These are phyloP conservation scores for Aspergillus fijiensis DNA, from an alignment of 2,329 filamentous ascomycete species.

Conservation along the genomic window DNA sequence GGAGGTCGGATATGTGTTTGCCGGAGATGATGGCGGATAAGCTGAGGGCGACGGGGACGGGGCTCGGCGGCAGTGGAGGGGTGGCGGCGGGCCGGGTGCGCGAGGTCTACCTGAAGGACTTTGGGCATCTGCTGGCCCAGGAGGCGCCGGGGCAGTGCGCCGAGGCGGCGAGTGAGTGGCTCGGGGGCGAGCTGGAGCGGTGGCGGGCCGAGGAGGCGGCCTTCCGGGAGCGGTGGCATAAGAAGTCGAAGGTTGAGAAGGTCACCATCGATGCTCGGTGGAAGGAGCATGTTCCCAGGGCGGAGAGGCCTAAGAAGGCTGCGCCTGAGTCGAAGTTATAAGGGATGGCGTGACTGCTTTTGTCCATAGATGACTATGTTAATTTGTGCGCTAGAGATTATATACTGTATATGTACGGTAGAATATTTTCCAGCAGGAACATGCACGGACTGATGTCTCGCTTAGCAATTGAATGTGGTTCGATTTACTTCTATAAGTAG, in stretches of 20 bases:
- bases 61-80: conserved; percentile 47
- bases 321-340: conserved; percentile 29
- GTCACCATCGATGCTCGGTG: conserved; percentile 57
- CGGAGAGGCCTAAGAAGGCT: conserved; percentile 29
- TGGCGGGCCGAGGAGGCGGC: conserved; percentile 59
- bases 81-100: conserved; percentile 68
- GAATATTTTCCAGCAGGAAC: neutral
- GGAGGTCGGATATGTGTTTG: conserved; percentile 42
- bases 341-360: neutral
- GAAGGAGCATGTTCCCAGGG: conserved; percentile 41
- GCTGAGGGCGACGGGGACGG: conserved; percentile 39
- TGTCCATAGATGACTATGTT: neutral
- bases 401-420: neutral
- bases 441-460: neutral
- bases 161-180: conserved; percentile 56
- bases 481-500: neutral
- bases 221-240: conserved; percentile 57
- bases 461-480: neutral
- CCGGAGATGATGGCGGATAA: conserved; percentile 43
- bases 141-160: conserved; percentile 71
- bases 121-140: conserved; percentile 82
- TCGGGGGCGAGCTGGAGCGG: conserved; percentile 55
- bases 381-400: neutral
- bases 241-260: conserved; percentile 54
- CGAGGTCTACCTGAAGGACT: conserved; percentile 61